phyloP scores from a whole-genome alignment of 1,139 yeast genomes.

The Yamadazyma sp. region DNA sequence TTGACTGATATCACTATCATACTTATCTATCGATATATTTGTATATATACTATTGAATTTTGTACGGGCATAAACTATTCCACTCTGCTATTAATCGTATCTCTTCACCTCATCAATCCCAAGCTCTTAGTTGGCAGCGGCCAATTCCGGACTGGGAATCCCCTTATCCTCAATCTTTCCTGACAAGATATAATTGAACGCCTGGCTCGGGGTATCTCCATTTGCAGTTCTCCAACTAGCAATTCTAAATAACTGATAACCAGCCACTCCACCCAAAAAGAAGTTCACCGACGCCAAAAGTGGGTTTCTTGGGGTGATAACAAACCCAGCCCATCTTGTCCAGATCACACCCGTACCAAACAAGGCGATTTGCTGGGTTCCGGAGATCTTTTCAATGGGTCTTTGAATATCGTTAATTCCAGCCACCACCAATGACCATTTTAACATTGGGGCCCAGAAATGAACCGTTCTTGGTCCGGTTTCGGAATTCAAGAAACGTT shows the following conservation, averaged over 20 bases:
- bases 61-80: too few species aligned
- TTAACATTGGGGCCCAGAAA: constrained; percentile 74
- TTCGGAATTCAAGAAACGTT: constrained; percentile 74
- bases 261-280: constrained; percentile 89
- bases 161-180: constrained; percentile 33
- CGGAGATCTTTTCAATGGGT: constrained; percentile 89
- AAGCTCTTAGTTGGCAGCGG: constrained; percentile 10
- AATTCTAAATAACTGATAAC: constrained; percentile 76
- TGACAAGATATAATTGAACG: constrained; percentile 55
- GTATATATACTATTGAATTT: too few species aligned
- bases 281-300: constrained; percentile 91
- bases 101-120: too few species aligned
- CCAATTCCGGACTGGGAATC: constrained; percentile 12
- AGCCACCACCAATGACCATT: constrained; percentile 91
- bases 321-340: constrained; percentile 96
- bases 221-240: constrained; percentile 54
- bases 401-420: constrained; percentile 84
- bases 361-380: constrained; percentile 88
- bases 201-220: constrained; percentile 53
- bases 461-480: constrained; percentile 96
- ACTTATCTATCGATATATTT: too few species aligned
- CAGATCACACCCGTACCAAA: constrained; percentile 92
- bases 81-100: too few species aligned
- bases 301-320: constrained; percentile 84
- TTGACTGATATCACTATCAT: too few species aligned